Percentiles rank a stretch among this genome's conserved stretches.
These are phyloP conservation scores for Wickerhamomyces sp. DNA, from an alignment of 1,139 yeast genomes.

Conservation along the genomic window DNA sequence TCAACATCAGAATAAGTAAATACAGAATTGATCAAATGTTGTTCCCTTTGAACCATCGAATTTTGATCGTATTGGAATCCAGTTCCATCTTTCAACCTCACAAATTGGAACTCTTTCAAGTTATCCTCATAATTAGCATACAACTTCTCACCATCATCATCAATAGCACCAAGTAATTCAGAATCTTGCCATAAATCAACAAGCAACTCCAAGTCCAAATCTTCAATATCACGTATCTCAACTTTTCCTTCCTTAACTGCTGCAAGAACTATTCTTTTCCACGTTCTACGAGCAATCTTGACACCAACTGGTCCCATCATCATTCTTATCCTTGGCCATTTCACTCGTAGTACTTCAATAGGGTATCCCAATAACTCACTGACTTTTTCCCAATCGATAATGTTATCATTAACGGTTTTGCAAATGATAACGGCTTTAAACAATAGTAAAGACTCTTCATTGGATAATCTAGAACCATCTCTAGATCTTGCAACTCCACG, in stretches of 20 bases:
- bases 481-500: conserved; percentile 6
- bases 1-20: conserved; percentile 29
- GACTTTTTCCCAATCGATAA: conserved; percentile 57
- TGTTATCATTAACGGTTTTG: conserved; percentile 43
- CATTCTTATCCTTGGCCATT: conserved; percentile 60
- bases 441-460: conserved; percentile 43
- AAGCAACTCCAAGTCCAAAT: conserved; percentile 44
- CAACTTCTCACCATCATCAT: conserved; percentile 22
- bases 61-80: conserved; percentile 16
- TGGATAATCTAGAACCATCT: conserved; percentile 22
- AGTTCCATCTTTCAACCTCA: conserved; percentile 22
- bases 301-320: conserved; percentile 53
- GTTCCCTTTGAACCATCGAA: conserved; percentile 55
- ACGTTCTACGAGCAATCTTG: conserved; percentile 46
- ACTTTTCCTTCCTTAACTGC: conserved; percentile 49
- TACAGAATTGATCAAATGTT: conserved; percentile 32
- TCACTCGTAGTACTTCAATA: conserved; percentile 38
- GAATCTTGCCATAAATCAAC: conserved; percentile 53
- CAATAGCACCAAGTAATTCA: conserved; percentile 27
- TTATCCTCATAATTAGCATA: conserved; percentile 30
- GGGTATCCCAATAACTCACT: conserved; percentile 38
- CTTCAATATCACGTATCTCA: conserved; percentile 38
- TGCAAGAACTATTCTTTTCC: conserved; percentile 51
- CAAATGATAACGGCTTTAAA: conserved; percentile 61
- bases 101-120: conserved; percentile 20